Conservation (phyloP, 768 basidiomycete species). For the Arthromyces matolae region DNA sequence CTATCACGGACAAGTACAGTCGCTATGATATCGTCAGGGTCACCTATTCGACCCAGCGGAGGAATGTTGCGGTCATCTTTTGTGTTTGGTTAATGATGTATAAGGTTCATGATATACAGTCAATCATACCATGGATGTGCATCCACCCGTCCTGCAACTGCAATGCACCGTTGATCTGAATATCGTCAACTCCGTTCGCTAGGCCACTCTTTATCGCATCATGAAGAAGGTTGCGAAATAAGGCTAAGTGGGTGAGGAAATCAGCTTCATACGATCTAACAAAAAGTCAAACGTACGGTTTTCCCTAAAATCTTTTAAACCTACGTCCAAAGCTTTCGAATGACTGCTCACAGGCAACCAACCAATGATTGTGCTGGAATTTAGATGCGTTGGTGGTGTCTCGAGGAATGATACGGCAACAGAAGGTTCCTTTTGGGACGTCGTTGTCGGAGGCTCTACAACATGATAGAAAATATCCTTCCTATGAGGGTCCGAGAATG, state of each 20-base stretch:
- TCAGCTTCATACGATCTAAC: not conserved
- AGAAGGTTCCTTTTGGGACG: slow-evolving; percentile 41
- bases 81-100: no score
- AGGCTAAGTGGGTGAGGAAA: slow-evolving; percentile 34
- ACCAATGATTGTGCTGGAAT: slow-evolving; percentile 57
- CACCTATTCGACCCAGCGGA: slow-evolving; percentile 69
- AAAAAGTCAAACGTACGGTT: slow-evolving; percentile 45
- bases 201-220: slow-evolving; percentile 53
- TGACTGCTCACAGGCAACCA: slow-evolving; percentile 50
- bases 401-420: slow-evolving; percentile 67
- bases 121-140: slow-evolving; percentile 61
- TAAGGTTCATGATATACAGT: not conserved
- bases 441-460: slow-evolving; percentile 46
- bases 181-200: slow-evolving; percentile 55
- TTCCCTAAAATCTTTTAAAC: slow-evolving; percentile 66
- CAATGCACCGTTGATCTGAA: slow-evolving; percentile 60
- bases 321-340: slow-evolving; percentile 33
- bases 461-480: slow-evolving; percentile 72
- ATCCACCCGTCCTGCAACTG: slow-evolving; percentile 80
- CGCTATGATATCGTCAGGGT: slow-evolving; percentile 81
- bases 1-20: slow-evolving; percentile 70
- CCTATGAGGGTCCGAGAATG: slow-evolving; percentile 48
- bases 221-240: slow-evolving; percentile 60
- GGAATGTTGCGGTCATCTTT: slow-evolving; percentile 74
- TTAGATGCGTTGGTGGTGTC: slow-evolving; percentile 36